These are phyloP conservation scores for Citrus reticulata DNA, from an alignment of 345 rosid genomes.

Conservation along the genomic window DNA sequence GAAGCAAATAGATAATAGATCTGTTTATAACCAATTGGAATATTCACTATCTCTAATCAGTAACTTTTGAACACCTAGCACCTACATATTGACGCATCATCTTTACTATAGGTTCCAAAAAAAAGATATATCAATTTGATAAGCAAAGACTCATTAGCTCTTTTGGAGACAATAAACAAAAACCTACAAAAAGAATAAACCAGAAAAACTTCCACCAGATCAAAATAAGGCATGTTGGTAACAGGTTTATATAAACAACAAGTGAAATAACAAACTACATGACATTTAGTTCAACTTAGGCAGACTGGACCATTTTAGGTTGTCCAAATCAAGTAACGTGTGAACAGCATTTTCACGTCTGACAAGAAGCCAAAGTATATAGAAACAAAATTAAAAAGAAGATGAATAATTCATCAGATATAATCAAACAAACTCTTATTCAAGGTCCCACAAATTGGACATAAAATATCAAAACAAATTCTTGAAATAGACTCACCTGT, in stretches of 20 bases:
- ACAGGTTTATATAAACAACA: not conserved
- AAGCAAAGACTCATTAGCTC: not conserved
- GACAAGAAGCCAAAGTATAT: not conserved
- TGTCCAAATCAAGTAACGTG: constrained; percentile 1
- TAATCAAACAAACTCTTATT: not conserved
- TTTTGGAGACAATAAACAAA: not conserved
- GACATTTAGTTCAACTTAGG: not conserved
- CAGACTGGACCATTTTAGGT: not conserved
- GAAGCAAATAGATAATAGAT: not conserved
- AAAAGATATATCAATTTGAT: not conserved
- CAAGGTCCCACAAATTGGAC: not conserved
- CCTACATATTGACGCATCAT: not conserved
- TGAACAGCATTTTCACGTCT: not conserved
- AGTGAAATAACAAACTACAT: not conserved
- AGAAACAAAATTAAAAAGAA: not conserved
- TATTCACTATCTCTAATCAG: not conserved
- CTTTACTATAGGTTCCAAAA: no score
- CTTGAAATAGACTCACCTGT: constrained; percentile 42
- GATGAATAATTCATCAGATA: not conserved
- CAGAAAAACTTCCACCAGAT: not conserved
- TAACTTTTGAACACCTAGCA: not conserved
- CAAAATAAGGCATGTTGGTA: not conserved
- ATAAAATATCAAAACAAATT: not conserved
- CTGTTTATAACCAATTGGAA: not conserved
- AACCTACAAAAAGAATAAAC: not conserved